phyloP scores from a whole-genome alignment of 805 yeast genomes.

The Barnettozyma pratensis region DNA sequence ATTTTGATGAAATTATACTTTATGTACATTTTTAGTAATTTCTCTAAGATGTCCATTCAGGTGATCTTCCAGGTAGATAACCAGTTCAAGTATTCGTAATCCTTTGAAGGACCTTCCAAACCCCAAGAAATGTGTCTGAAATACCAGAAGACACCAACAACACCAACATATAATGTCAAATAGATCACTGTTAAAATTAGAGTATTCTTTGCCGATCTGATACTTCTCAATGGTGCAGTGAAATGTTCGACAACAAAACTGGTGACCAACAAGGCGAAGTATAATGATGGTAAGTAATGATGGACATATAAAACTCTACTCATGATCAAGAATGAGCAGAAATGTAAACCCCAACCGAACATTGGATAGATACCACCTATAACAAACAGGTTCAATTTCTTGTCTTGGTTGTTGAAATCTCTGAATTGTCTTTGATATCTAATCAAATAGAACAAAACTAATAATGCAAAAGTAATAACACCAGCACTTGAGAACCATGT shows the following conservation, averaged over 20 bases:
- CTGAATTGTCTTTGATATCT: conserved; percentile 82
- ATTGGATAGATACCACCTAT: conserved; percentile 77
- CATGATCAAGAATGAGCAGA: conserved; percentile 71
- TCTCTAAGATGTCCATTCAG: neutral
- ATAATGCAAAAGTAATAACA: conserved; percentile 45
- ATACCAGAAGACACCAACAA: conserved; percentile 52
- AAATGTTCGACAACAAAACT: conserved; percentile 47
- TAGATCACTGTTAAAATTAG: conserved; percentile 31
- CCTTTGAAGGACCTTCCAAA: conserved; percentile 43
- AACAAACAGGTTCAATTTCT: conserved; percentile 45
- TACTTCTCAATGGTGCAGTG: conserved; percentile 22
- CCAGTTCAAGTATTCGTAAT: conserved; percentile 44
- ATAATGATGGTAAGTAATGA: conserved; percentile 80
- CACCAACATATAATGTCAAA: conserved; percentile 33
- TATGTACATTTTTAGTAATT: neutral
- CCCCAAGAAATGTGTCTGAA: conserved; percentile 65
- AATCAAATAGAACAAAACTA: conserved; percentile 27
- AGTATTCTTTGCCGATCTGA: conserved; percentile 21
- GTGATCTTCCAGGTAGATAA: conserved; percentile 41
- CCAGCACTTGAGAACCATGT: conserved; percentile 70
- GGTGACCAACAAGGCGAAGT: conserved; percentile 61
- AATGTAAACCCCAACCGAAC: conserved; percentile 79
- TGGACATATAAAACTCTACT: conserved; percentile 84
- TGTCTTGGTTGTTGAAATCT: conserved; percentile 46
- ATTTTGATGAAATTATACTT: neutral